Base-by-base conservation (phyloP, 495 filamentous ascomycete species). In the Penicillium antarcticum region DNA sequence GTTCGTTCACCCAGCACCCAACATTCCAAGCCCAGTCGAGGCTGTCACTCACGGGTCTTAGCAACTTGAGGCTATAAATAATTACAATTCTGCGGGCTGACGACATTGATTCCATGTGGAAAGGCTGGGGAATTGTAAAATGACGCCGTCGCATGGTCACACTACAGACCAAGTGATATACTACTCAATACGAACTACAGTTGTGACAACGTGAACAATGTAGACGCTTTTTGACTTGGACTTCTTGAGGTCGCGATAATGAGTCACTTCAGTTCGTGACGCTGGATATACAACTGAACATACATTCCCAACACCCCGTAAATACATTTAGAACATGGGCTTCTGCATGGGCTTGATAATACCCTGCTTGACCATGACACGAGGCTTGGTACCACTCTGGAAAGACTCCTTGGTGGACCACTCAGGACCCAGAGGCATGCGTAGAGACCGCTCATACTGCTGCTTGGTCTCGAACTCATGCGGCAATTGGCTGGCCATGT, bases 331-430 rank as follows among this genome's bases (percentile, higher is more conserved):
- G 16, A 82, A 51, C 65, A 83, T 77, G 12, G 89, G 91, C 72
- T 87, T 92, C 48, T 82, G 77, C 81, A 98, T 90, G 31, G 94
- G 87, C 67, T 82, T 81, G 69, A 97, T 92, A 55, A 97, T 78
- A 24, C 94, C 94, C 72, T 89, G 88, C 77, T 96, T 97, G 70
- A 97, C 70, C 69, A 97, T 79, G 44, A 98, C 79, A 61, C 91
- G 83, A 35, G 94, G 95, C 81, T 92, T 96, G 58, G 92, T 97
- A 33, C 81, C 75, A 48, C 84, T 80, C 72, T 97, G 92, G 76
- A 95, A 92, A 13, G 87, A 91, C 68, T 89, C 82, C 79, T 97
- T 97, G 12, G 94, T 96, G 56, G 81, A 80, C 91, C 91, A 97
- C 71, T 98, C 95, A 1, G 89, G 91, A 7, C 95, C 95, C 24